Evolutionary conservation across 2,329 filamentous ascomycete genomes (phyloP).

Genomic region (Macroventuria anomochaeta): DNA sequence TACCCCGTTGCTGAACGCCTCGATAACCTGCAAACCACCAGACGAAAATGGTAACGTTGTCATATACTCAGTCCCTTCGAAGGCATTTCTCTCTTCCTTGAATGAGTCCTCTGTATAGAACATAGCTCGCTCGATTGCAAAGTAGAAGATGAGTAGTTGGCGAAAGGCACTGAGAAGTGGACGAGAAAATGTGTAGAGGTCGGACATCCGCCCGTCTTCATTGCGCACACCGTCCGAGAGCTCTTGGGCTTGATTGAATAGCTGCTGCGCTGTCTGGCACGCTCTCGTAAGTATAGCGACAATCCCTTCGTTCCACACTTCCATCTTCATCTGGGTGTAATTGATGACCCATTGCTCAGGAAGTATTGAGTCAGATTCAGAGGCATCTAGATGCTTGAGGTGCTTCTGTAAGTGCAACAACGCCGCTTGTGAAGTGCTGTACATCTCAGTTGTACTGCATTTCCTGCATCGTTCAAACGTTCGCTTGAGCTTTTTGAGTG

Average conservation of each 20-base stretch:
- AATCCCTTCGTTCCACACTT: conserved; percentile 26
- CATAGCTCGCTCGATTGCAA: conserved; percentile 38
- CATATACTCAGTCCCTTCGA: neutral
- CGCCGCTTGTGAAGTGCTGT: conserved; percentile 25
- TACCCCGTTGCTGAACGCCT: conserved; percentile 26
- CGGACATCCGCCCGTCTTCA: conserved; percentile 33
- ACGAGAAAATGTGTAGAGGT: conserved; percentile 33
- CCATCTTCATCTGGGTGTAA: conserved; percentile 26
- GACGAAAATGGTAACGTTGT: conserved; percentile 15
- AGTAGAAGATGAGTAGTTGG: conserved; percentile 31
- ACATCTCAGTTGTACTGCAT: conserved; percentile 22
- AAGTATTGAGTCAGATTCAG: too few relatives aligned
- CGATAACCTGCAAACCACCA: conserved; percentile 25
- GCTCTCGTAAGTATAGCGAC: conserved; percentile 26
- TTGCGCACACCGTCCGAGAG: conserved; percentile 37
- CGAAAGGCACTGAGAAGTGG: conserved; percentile 33
- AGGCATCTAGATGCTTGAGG: neutral
- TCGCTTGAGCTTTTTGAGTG: conserved; percentile 9
- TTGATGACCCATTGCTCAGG: conserved; percentile 34
- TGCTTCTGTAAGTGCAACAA: conserved; percentile 33
- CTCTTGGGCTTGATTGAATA: conserved; percentile 26
- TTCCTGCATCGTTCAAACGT: conserved; percentile 26
- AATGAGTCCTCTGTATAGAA: conserved; percentile 17
- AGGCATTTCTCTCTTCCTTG: neutral
- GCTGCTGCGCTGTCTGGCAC: conserved; percentile 11